Conservation (phyloP, 345 rosid species). For the Clarkia xantiana region DNA sequence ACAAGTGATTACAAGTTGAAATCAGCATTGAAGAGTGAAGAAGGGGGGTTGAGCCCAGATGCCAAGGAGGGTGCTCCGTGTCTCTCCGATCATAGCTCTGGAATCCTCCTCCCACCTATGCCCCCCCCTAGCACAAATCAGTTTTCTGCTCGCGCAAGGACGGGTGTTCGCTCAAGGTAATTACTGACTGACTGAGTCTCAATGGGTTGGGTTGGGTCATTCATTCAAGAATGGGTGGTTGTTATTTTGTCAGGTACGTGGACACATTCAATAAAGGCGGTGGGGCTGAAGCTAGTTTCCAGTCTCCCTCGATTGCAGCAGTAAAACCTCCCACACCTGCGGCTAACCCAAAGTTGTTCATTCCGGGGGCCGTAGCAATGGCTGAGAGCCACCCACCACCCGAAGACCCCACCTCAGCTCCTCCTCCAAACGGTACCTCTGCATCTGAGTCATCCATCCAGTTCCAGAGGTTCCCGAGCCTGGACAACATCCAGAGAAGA, state of each 20-base stretch:
- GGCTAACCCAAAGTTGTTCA: constrained; percentile 68
- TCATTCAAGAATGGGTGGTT: too few species aligned
- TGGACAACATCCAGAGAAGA: constrained; percentile 40
- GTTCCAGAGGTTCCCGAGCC: constrained; percentile 30
- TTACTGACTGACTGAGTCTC: too few species aligned
- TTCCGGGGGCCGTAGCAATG: constrained; percentile 36
- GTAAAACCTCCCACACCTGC: constrained; percentile 48
- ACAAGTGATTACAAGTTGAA: constrained; percentile 46
- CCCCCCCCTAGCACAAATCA: constrained; percentile 72
- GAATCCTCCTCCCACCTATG: constrained; percentile 79
- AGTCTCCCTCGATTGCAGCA: constrained; percentile 49
- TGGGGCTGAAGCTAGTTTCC: constrained; percentile 44
- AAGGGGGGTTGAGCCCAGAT: too few species aligned
- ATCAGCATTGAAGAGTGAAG: constrained; percentile 37
- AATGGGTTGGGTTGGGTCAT: too few species aligned
- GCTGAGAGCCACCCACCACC: constrained; percentile 27
- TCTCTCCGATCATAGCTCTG: constrained; percentile 37
- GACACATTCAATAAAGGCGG: constrained; percentile 70
- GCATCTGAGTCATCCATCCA: constrained; percentile 5
- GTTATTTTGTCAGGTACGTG: constrained; percentile 53
- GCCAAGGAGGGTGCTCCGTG: constrained; percentile 32
- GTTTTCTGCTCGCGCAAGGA: constrained; percentile 80
- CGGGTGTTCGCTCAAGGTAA: constrained; percentile 82
- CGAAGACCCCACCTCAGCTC: constrained; percentile 17
- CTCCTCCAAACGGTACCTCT: constrained; percentile 10